phyloP scores from a whole-genome alignment of 805 yeast species.

The Metschnikowia gelsemii region DNA sequence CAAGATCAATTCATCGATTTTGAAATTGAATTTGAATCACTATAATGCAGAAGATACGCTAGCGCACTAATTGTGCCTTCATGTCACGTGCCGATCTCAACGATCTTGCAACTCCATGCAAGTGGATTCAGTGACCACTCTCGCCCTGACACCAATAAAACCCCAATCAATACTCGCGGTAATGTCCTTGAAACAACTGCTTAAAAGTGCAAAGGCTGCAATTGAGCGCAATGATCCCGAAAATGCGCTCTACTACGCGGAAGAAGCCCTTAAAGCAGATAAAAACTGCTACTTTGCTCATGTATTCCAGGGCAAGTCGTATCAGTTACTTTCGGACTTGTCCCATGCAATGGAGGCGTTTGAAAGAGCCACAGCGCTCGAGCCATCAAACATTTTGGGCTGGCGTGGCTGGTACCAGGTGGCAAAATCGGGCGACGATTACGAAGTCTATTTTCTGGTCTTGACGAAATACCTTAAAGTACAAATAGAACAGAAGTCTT shows the following conservation, averaged over 20 bases:
- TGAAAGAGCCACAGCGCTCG: slow-evolving; percentile 47
- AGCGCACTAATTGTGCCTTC: too few relatives aligned
- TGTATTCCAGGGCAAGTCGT: slow-evolving; percentile 71
- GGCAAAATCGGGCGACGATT: slow-evolving; percentile 37
- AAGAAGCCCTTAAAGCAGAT: slow-evolving; percentile 57
- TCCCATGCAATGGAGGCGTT: slow-evolving; percentile 46
- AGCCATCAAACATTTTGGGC: slow-evolving; percentile 55
- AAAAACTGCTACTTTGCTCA: slow-evolving; percentile 60
- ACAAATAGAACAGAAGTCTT: slow-evolving; percentile 42
- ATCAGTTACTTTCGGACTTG: slow-evolving; percentile 43
- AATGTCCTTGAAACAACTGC: slow-evolving; percentile 28
- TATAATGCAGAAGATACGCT: too few relatives aligned
- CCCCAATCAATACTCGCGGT: background rate
- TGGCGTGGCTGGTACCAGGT: slow-evolving; percentile 78
- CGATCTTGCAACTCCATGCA: too few relatives aligned
- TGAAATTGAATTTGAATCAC: too few relatives aligned
- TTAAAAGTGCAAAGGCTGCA: slow-evolving; percentile 46
- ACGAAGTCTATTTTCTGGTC: slow-evolving; percentile 46
- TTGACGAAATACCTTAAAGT: slow-evolving; percentile 45
- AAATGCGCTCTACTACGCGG: slow-evolving; percentile 55
- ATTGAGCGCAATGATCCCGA: slow-evolving; percentile 59
- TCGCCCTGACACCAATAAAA: too few relatives aligned
- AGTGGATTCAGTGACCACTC: too few relatives aligned
- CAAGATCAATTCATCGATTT: too few relatives aligned
- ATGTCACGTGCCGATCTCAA: background rate